Base-by-base conservation (phyloP, 2,329 filamentous ascomycete genomes). In the Verticillium alfalfae region DNA sequence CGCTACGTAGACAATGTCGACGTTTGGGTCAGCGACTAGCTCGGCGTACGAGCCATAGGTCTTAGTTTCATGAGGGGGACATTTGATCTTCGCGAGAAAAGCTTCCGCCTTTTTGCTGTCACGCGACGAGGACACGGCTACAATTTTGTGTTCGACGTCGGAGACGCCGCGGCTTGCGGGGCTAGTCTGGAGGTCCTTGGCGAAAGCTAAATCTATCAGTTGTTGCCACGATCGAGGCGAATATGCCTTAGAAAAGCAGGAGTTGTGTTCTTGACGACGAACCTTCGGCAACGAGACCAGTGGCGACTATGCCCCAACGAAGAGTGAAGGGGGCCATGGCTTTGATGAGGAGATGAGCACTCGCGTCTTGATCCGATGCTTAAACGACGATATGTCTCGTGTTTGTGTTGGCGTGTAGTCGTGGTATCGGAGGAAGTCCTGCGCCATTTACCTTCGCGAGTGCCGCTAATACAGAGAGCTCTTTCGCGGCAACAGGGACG, bases 1-100 rank as follows among this genome's bases (percentile, higher is more conserved):
- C 31, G 92, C 92, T 61, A 97, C 86, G 75, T 96, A 97, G 76
- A 97, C 78, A 68, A 96, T 91, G 74, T 96, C 91, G 67, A 96
- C 84, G 69, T 91, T 84, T 7, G 88, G 79, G 72, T 96, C 91
- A 58, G 84, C 83, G 34, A 94, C 92, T 34, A 97, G 84, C 72
- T 93, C 90, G 64, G 88, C 83, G 76, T 97, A 97, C 12, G 88
- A 91, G 63, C 89, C 91, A 72, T 96, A 96, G 10, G 88, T 83
- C 68, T 85, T 85, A 62, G 89, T 88, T 8, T 85, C 81, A 18
- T 83, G 77, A 3, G 26, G 26, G 4, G 90, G 88, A n/a, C 89
- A 87, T 62, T 88, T 84, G 41, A 89, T 84, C 65, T 88, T 85
- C 64, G 85, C 79, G 71, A 96, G 83, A 77, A 96, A 96, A 58